phyloP scores from a whole-genome alignment of 2,329 filamentous ascomycete genomes.

The Septoria linicola region DNA sequence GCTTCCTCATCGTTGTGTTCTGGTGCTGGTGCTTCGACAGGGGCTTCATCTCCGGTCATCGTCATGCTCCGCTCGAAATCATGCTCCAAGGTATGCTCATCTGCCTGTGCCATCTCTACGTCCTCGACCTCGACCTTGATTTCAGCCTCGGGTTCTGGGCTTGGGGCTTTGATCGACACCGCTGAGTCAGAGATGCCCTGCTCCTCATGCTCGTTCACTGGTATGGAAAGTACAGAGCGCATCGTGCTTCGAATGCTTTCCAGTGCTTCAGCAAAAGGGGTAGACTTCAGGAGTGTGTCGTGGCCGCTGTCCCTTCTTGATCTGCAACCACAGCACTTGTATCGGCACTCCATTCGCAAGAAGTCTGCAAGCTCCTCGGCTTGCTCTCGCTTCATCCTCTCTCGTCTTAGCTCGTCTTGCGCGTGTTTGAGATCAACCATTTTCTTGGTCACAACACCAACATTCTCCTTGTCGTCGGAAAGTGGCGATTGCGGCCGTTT shows the following conservation, averaged over 20 bases:
- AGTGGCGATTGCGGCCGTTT: slow-evolving; percentile 51
- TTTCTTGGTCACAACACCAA: slow-evolving; percentile 43
- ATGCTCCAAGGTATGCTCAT: slow-evolving; percentile 6
- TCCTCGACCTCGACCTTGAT: slow-evolving; percentile 18
- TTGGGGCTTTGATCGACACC: slow-evolving; percentile 7
- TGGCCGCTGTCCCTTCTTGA: slow-evolving; percentile 32
- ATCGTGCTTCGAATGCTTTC: slow-evolving; percentile 26
- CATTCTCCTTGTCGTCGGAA: slow-evolving; percentile 50
- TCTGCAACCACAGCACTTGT: slow-evolving; percentile 64
- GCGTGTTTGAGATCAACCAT: slow-evolving; percentile 49
- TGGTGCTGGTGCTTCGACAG: slow-evolving; percentile 1
- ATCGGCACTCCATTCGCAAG: slow-evolving; percentile 70
- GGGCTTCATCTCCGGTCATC: slow-evolving; percentile 21
- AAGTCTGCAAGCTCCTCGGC: slow-evolving; percentile 74
- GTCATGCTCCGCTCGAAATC: slow-evolving; percentile 31
- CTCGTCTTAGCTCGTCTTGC: slow-evolving; percentile 52
- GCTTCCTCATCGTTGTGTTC: slow-evolving; percentile 16
- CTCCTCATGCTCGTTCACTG: slow-evolving; percentile 61
- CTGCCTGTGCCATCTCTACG: slow-evolving; percentile 19
- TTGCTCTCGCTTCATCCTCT: slow-evolving; percentile 62
- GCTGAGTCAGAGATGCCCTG: slow-evolving; percentile 27
- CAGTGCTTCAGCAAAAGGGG: slow-evolving; percentile 22
- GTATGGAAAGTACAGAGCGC: slow-evolving; percentile 55
- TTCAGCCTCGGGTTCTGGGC: slow-evolving; percentile 11
- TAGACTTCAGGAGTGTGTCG: slow-evolving; percentile 5